These are phyloP conservation scores for Pseudogymnoascus sp. DNA, from an alignment of 2,329 filamentous ascomycete species.

Conservation along the genomic window DNA sequence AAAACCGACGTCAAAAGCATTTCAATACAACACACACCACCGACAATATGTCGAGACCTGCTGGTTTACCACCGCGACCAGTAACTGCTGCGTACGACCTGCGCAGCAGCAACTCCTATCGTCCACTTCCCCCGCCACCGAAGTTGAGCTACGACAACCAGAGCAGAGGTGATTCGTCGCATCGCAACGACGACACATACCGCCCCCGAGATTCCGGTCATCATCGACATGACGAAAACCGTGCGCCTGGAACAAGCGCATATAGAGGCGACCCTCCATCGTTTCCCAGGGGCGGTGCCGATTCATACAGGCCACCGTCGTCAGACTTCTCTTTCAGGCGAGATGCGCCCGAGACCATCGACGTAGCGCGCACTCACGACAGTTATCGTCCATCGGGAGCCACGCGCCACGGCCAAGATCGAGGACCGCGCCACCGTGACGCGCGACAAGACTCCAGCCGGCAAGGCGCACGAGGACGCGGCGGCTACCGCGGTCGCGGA, in stretches of 20 bases:
- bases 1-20: background rate
- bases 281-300: constrained; percentile 6
- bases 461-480: constrained; percentile 17
- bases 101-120: background rate
- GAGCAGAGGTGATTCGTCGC: background rate
- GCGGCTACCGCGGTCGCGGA: constrained; percentile 25
- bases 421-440: background rate
- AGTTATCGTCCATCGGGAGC: constrained; percentile 22
- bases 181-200: constrained; percentile 11
- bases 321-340: constrained; percentile 28
- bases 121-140: constrained; percentile 1
- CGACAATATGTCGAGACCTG: constrained; percentile 12
- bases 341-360: constrained; percentile 27
- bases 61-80: constrained; percentile 10
- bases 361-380: constrained; percentile 21
- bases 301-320: constrained; percentile 21
- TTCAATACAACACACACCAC: background rate
- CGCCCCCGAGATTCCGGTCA: background rate
- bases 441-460: background rate
- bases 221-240: background rate
- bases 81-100: constrained; percentile 1
- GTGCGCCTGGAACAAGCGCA: constrained; percentile 16
- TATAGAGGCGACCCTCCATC: constrained; percentile 14
- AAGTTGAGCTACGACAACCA: constrained; percentile 5
- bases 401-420: constrained; percentile 18